Evolutionary conservation across 345 rosid species (phyloP).

Genomic region (Sonneratia alba): DNA sequence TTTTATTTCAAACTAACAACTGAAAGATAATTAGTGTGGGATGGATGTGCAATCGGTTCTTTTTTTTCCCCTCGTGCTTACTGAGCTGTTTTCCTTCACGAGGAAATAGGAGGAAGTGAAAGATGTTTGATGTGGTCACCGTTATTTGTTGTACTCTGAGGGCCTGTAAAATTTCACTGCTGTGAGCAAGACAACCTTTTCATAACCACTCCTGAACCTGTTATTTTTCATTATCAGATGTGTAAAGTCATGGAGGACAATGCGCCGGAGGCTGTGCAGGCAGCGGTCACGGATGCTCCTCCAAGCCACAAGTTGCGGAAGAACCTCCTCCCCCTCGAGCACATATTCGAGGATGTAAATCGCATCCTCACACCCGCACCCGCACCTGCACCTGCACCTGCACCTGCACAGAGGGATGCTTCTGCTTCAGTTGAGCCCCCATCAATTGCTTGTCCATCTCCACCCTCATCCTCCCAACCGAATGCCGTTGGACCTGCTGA

Average conservation of each 20-base stretch:
- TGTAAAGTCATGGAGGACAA: constrained; percentile 51
- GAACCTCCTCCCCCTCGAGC: constrained; percentile 43
- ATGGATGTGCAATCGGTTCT: too few relatives aligned
- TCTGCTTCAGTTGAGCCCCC: constrained; percentile 13
- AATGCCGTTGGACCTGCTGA: constrained; percentile 1
- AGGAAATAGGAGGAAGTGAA: too few relatives aligned
- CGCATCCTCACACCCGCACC: constrained; percentile 22
- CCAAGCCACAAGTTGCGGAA: constrained; percentile 39
- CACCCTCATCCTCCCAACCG: constrained; percentile 4
- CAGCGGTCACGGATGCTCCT: constrained; percentile 16
- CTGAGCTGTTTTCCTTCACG: too few relatives aligned
- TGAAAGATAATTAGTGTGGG: too few relatives aligned
- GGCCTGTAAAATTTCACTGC: too few relatives aligned
- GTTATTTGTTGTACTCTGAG: too few relatives aligned
- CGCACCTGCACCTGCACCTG: not conserved
- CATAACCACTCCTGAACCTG: not conserved
- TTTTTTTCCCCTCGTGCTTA: too few relatives aligned
- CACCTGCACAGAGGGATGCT: constrained; percentile 5
- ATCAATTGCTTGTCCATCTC: constrained; percentile 9
- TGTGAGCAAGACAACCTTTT: not conserved
- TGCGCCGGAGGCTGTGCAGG: constrained; percentile 33
- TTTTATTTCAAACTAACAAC: not conserved
- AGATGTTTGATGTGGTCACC: too few relatives aligned
- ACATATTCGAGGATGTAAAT: constrained; percentile 27
- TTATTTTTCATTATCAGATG: constrained; percentile 33